Percentiles rank a stretch among this genome's conserved stretches.
phyloP scores from a whole-genome alignment of 1,284 basidiomycete species.

The Chondrostereum purpureum region DNA sequence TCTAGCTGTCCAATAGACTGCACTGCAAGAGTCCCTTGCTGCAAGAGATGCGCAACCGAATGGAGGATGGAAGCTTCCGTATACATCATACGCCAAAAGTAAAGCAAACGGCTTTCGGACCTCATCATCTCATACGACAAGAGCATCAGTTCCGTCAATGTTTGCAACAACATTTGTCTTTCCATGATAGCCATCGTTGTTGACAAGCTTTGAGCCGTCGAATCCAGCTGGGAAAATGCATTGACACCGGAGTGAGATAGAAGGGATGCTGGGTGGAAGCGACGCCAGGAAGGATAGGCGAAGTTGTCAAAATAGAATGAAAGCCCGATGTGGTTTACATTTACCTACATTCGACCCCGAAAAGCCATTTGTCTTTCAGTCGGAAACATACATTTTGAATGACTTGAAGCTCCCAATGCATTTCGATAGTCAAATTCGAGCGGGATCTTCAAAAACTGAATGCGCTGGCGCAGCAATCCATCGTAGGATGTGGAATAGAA shows the following conservation, averaged over 20 bases:
- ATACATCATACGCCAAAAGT: constrained; percentile 53
- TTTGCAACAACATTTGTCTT: constrained; percentile 13
- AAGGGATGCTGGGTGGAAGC: no score
- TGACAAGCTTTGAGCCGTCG: background rate
- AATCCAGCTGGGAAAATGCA: background rate
- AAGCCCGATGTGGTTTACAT: no score
- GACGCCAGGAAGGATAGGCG: background rate
- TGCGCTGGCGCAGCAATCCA: no score
- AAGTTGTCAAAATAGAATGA: no score
- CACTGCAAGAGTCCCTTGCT: constrained; percentile 10
- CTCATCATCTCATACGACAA: constrained; percentile 30
- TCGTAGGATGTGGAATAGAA: no score
- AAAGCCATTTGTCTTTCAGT: constrained; percentile 15
- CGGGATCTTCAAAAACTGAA: no score
- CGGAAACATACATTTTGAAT: constrained; percentile 16
- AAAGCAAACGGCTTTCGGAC: constrained; percentile 16
- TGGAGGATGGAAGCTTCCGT: constrained; percentile 58
- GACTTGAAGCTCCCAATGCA: constrained; percentile 15
- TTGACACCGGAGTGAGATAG: background rate
- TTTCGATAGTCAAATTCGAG: constrained; percentile 6
- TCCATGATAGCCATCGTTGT: background rate
- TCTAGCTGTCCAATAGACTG: constrained; percentile 62
- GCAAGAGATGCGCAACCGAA: constrained; percentile 33
- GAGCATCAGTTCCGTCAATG: constrained; percentile 27
- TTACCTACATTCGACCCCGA: constrained; percentile 15